Conservation (phyloP, 371 early-diverging fungal species). For the Batrachochytrium dendrobatidis region DNA sequence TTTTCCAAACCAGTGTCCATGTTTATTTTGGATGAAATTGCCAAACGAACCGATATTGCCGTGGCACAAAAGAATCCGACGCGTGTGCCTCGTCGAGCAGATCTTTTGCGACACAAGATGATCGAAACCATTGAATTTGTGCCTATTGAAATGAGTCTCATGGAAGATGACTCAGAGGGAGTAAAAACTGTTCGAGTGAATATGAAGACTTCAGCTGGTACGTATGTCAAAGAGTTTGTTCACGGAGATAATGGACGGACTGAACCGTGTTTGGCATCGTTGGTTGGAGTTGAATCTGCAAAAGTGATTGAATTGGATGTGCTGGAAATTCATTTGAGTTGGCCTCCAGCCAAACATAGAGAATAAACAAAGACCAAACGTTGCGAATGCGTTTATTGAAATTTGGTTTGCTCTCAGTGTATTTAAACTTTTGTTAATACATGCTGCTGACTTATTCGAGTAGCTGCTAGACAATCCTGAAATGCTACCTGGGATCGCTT, state of each 20-base stretch:
- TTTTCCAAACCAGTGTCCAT: slow-evolving; percentile 16
- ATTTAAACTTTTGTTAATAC: neutral
- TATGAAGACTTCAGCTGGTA: slow-evolving; percentile 84
- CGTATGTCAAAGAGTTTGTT: slow-evolving; percentile 98
- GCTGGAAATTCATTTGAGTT: slow-evolving; percentile 64
- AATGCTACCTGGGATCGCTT: neutral
- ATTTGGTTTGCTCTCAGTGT: neutral
- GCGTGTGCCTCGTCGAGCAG: slow-evolving; percentile 83
- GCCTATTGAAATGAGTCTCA: neutral
- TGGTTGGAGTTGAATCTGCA: slow-evolving; percentile 49
- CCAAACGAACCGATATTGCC: slow-evolving; percentile 35
- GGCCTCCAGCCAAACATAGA: slow-evolving; percentile 43
- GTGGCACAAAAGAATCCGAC: slow-evolving; percentile 89
- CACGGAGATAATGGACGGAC: slow-evolving; percentile 95
- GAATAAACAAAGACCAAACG: neutral
- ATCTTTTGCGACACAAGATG: slow-evolving; percentile 58
- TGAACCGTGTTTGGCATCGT: slow-evolving; percentile 64
- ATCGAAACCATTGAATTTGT: slow-evolving; percentile 51
- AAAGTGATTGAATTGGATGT: slow-evolving; percentile 86
- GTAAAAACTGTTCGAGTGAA: slow-evolving; percentile 40
- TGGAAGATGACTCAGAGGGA: neutral
- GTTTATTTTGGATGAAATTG: slow-evolving; percentile 11
- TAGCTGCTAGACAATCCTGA: neutral
- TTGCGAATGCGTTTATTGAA: neutral
- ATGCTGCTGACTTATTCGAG: neutral